Conservation (phyloP, 441 rosid species). For the Mallotus japonicus region DNA sequence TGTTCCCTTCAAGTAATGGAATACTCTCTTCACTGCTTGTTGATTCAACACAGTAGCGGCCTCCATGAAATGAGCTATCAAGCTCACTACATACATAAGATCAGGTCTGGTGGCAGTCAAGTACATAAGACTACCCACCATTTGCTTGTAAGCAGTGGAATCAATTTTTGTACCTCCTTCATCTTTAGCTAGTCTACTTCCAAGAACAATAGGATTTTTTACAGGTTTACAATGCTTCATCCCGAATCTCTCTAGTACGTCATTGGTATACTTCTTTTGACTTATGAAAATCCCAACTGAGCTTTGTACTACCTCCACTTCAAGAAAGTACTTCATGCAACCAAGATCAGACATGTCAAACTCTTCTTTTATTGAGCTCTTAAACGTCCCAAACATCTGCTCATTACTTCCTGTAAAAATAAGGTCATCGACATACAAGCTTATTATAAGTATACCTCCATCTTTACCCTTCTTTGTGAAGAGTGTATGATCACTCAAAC, state of each 20-base stretch:
- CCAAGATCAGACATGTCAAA: constrained; percentile 13
- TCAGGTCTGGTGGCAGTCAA: constrained; percentile 10
- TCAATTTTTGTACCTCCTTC: neutral
- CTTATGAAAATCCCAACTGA: neutral
- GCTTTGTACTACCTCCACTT: constrained; percentile 4
- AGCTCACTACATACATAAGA: constrained; percentile 2
- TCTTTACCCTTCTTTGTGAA: neutral
- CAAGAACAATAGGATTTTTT: too few relatives aligned
- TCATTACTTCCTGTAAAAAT: too few relatives aligned
- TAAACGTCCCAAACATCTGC: too few relatives aligned
- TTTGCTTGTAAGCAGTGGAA: neutral
- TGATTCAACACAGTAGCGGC: neutral
- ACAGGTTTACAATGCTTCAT: too few relatives aligned
- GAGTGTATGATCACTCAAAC: neutral
- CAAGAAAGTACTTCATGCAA: constrained; percentile 2
- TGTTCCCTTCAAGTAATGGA: too few relatives aligned
- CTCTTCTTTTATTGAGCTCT: too few relatives aligned
- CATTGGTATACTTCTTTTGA: constrained; percentile 9
- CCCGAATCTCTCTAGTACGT: too few relatives aligned
- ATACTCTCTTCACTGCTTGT: neutral
- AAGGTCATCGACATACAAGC: constrained; percentile 6
- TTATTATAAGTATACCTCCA: neutral
- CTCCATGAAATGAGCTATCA: neutral
- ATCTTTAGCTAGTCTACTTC: neutral
- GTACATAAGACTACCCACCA: constrained; percentile 15